These are phyloP conservation scores for Pythium biforme DNA, from an alignment of 352 stramenopile species.

Conservation along the genomic window DNA sequence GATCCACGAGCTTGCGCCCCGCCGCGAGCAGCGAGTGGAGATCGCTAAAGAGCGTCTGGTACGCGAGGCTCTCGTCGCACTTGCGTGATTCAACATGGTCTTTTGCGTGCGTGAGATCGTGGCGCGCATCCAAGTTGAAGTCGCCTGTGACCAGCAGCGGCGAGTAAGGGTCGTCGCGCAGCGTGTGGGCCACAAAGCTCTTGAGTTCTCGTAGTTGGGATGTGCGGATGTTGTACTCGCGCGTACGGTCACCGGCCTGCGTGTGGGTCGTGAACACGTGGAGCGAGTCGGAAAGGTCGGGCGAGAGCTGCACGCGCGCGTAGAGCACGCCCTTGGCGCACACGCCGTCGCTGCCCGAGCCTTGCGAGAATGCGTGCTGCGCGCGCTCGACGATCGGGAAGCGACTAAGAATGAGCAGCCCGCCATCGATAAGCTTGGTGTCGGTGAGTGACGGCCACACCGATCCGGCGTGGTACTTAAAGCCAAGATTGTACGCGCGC, in stretches of 20 bases:
- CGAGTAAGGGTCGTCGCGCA: slow-evolving; percentile 47
- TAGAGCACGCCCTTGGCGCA: slow-evolving; percentile 80
- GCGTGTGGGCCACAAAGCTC: slow-evolving; percentile 48
- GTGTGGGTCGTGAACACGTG: slow-evolving; percentile 89
- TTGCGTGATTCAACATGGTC: slow-evolving; percentile 29
- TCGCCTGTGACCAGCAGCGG: slow-evolving; percentile 74
- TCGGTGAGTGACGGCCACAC: slow-evolving; percentile 61
- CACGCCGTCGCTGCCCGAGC: slow-evolving; percentile 64
- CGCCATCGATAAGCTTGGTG: slow-evolving; percentile 64
- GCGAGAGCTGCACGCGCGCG: slow-evolving; percentile 70
- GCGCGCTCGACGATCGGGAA: slow-evolving; percentile 76
- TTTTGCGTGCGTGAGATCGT: slow-evolving; percentile 51
- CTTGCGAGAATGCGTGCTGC: slow-evolving; percentile 53
- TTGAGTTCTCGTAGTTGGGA: slow-evolving; percentile 64
- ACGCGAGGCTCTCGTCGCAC: slow-evolving; percentile 62
- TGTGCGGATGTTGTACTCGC: slow-evolving; percentile 53
- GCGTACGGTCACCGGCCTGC: slow-evolving; percentile 55
- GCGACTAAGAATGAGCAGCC: slow-evolving; percentile 78
- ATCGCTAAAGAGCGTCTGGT: slow-evolving; percentile 53
- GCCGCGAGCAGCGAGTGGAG: slow-evolving; percentile 42
- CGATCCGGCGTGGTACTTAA: slow-evolving; percentile 73
- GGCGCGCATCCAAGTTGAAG: slow-evolving; percentile 80
- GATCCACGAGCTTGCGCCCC: slow-evolving; percentile 44
- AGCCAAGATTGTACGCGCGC: slow-evolving; percentile 53
- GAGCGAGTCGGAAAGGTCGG: slow-evolving; percentile 61